A percentile compares a stretch with the other conserved stretches of the same genome.
These are phyloP conservation scores for Phytophthora meadii DNA, from an alignment of 352 stramenopile genomes.

Conservation along the genomic window DNA sequence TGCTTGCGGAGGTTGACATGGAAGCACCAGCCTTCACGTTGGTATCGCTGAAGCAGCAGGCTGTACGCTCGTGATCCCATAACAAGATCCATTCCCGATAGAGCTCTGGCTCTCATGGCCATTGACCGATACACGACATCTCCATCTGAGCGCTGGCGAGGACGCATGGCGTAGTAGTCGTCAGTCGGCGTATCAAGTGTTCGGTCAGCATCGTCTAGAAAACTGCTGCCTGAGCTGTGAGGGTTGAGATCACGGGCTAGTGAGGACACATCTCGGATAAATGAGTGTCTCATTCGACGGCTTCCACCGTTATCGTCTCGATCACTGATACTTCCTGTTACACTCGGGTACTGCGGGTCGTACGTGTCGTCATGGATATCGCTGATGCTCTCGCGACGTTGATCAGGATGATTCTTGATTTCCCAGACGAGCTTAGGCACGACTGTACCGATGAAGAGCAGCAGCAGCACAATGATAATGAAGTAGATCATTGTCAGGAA, in stretches of 20 bases:
- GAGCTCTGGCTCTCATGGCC: conserved; percentile 42
- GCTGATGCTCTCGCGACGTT: conserved; percentile 33
- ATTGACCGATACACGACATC: conserved; percentile 26
- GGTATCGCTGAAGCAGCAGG: conserved; percentile 76
- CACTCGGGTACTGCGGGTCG: conserved; percentile 19
- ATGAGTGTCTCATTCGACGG: conserved; percentile 39
- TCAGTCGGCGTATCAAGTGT: conserved; percentile 35
- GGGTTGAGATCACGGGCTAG: conserved; percentile 26
- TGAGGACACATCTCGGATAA: conserved; percentile 33
- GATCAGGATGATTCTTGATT: conserved; percentile 38
- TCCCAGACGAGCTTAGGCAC: conserved; percentile 83
- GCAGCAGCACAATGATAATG: conserved; percentile 84
- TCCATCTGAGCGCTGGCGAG: conserved; percentile 17
- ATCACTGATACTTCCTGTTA: conserved; percentile 28
- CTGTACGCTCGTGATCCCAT: conserved; percentile 75
- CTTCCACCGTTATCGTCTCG: conserved; percentile 30
- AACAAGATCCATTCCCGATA: conserved; percentile 83
- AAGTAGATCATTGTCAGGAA: conserved; percentile 92
- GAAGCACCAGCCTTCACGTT: conserved; percentile 84
- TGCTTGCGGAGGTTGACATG: conserved; percentile 84
- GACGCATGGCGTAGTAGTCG: conserved; percentile 31
- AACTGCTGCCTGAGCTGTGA: conserved; percentile 25
- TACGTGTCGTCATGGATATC: conserved; percentile 42
- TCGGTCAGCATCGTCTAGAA: conserved; percentile 20
- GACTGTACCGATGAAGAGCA: conserved; percentile 87